These are phyloP conservation scores for Saccharum officinarum DNA, from an alignment of 176 grass and related monocot species.

Conservation along the genomic window DNA sequence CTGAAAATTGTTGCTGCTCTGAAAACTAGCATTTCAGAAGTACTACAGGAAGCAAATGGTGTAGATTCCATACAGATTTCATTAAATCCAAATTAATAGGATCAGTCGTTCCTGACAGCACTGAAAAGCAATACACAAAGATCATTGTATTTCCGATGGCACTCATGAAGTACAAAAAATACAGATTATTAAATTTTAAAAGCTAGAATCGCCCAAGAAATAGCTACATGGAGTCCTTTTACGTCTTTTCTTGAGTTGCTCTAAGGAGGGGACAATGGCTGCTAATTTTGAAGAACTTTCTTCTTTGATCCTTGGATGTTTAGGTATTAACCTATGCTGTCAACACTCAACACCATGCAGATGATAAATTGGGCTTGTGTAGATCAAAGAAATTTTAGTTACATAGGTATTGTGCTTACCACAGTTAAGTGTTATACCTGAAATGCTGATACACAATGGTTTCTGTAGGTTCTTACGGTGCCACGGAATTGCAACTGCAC, in stretches of 20 bases:
- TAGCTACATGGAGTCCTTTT: not conserved
- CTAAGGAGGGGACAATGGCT: not conserved
- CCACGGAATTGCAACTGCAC: not conserved
- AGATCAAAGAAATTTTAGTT: not conserved
- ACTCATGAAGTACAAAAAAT: not conserved
- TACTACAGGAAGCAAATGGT: not conserved
- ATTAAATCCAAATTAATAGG: not conserved
- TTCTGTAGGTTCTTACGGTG: not conserved
- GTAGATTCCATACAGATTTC: not conserved
- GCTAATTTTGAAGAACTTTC: not conserved
- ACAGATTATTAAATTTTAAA: not conserved
- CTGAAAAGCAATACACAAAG: not conserved
- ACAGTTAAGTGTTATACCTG: not conserved
- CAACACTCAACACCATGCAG: too few relatives aligned
- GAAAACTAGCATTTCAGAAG: not conserved
- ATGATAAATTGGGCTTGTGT: not conserved
- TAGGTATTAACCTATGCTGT: too few relatives aligned
- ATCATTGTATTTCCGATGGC: not conserved
- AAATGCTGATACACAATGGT: not conserved
- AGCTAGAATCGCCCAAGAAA: not conserved
- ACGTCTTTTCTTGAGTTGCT: not conserved
- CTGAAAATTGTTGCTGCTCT: not conserved
- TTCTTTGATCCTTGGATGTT: not conserved
- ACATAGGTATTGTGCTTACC: not conserved
- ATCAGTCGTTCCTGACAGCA: not conserved